Evolutionary conservation across 2,329 filamentous ascomycete species (phyloP).

Genomic region (Cercospora zeae-maydis): DNA sequence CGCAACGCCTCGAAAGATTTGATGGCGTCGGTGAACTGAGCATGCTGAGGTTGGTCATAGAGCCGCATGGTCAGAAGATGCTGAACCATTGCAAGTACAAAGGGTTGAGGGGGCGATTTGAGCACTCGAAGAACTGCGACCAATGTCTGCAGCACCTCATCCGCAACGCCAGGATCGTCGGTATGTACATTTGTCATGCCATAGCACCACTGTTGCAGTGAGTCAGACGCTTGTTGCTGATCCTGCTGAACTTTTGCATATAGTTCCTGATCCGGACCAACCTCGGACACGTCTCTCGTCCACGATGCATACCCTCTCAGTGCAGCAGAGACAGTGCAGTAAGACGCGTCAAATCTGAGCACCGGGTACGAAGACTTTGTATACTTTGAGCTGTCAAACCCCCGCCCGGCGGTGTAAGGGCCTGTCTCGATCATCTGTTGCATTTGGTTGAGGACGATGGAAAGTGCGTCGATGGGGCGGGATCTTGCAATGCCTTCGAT

Average conservation of each 20-base stretch:
- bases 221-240: constrained; percentile 48
- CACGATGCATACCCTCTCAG: constrained; percentile 87
- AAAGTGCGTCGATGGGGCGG: constrained; percentile 78
- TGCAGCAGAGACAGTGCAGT: constrained; percentile 82
- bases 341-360: constrained; percentile 80
- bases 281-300: constrained; percentile 46
- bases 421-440: constrained; percentile 66
- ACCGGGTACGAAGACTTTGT: constrained; percentile 68
- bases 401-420: constrained; percentile 66
- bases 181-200: constrained; percentile 67
- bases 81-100: constrained; percentile 86
- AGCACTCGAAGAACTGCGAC: constrained; percentile 33
- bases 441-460: constrained; percentile 78
- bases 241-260: constrained; percentile 55
- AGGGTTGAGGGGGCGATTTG: constrained; percentile 39
- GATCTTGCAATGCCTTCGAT: constrained; percentile 83
- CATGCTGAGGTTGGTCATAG: constrained; percentile 65
- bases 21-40: constrained; percentile 78
- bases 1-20: constrained; percentile 83
- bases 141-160: constrained; percentile 31
- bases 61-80: constrained; percentile 83
- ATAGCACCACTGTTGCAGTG: constrained; percentile 63
- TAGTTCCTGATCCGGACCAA: constrained; percentile 45
- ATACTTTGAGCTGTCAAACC: constrained; percentile 54
- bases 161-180: constrained; percentile 47